Percentiles rank a stretch among this genome's conserved stretches.
phyloP scores from a whole-genome alignment of 129 eudicot species.

The Flaveria ramosissima region DNA sequence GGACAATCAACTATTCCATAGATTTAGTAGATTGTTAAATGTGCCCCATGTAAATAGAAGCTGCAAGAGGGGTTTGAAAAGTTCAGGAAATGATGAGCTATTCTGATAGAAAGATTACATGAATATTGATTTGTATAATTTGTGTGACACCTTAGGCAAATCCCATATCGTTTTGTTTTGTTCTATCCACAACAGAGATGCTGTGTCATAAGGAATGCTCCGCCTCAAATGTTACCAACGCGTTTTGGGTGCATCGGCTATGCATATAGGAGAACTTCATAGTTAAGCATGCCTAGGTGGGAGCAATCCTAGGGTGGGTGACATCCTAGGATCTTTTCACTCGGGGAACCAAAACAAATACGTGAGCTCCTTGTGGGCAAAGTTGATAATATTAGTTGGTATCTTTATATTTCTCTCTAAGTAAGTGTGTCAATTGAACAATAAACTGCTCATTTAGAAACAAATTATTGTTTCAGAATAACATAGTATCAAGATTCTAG shows the following conservation, averaged over 20 bases:
- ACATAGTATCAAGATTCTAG: conserved; percentile 2
- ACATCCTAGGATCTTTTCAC: no score
- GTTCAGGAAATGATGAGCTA: neutral
- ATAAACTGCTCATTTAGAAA: neutral
- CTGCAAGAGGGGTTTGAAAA: neutral
- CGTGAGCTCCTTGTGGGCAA: no score
- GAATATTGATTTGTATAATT: neutral
- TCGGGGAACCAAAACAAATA: no score
- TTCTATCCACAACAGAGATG: no score
- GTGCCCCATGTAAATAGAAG: neutral
- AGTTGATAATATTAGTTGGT: no score
- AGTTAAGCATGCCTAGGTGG: no score
- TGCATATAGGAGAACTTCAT: no score
- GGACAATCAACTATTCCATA: conserved; percentile 2
- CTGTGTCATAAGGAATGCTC: no score
- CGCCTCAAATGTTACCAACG: no score
- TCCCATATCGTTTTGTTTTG: no score
- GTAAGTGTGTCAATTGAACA: conserved; percentile 11
- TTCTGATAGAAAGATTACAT: neutral
- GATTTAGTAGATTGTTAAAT: conserved; percentile 2
- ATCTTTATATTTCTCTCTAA: neutral
- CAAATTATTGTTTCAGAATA: neutral
- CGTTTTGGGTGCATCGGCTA: no score
- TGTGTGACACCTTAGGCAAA: neutral
- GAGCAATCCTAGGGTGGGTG: no score